Evolutionary conservation across 768 basidiomycete species (phyloP), one percentile per base, ranked within the genome.

Genomic region (Psilocybe cyanescens): DNA sequence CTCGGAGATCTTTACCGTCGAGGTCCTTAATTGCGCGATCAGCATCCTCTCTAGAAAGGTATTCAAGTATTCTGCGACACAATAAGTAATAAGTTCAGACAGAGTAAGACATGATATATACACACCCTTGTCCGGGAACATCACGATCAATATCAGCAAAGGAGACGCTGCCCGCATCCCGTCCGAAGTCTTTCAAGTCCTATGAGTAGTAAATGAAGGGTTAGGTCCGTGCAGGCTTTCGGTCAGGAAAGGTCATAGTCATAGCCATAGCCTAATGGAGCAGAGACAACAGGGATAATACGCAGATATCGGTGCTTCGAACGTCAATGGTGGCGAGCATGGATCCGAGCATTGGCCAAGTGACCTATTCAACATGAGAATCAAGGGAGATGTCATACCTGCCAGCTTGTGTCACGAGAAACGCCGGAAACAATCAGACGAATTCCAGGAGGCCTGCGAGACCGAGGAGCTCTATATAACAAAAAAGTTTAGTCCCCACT

Each of bases 141-240:
- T 95, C 90, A 41, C 94, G 89, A 72, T 99, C 96, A 62, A 99
- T 90, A 71, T 99, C 97, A 45, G 97, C 95, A 69, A 92, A 98
- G 17, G 92, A 93, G 60, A 98, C 94, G 71, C 88, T 92, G 46
- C 94, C 95, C 53, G 92, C 93, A 70, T 94, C 90, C 63, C 97
- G 93, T 67, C 95, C 97, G 63, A 96, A 98, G 72, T 99, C 97
- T 78, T 99, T 99, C 74, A 99, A 80, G 74, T 99, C 97, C 97
- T 99, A 83, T 70, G 74, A 70, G 76, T 72, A 75, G 76, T 67
- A 76, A 74, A 35, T 71, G 72, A 77, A 72, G 70, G 63, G 77
- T 83, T 69, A 82, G 80, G 75, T 74, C 74, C 73, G 72, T 62
- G 57, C 65, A 58, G 57, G 56, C 57, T 37, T 60, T 29, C 44